Evolutionary conservation across 805 yeast genomes (phyloP), one percentile per base, ranked within the genome.

Genomic region (Metschnikowia sp.): DNA sequence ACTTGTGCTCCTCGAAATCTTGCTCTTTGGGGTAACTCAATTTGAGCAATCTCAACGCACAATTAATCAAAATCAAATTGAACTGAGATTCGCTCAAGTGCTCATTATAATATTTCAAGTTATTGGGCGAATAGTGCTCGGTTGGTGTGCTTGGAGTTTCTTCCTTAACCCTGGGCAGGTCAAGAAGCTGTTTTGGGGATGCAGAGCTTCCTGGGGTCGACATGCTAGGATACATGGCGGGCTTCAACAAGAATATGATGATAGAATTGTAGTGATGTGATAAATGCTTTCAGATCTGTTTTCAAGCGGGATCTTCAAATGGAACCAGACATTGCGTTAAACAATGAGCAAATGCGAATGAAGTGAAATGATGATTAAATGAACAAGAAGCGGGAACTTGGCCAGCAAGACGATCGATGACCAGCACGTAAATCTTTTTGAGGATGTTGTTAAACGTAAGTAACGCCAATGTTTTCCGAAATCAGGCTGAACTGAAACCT

Each of bases 41-140:
- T 48, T 66, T 69, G 39, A 70, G 52, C 49, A 72, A 61, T 44
- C 67, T 68, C 36, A 69, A 52, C 7, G 69, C 56, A 42, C 70
- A 62, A 53, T 70, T 69, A 37, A 70, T 60, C 44, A 72, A 61
- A 35, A 70, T 67, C 32, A 63, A 56, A 59, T 72, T 72, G 55
- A 72, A 72, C 54, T 72, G 75, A 32, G 56, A 50, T 56, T 72
- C 72, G 54, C 66, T 70, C 42, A 72, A 55, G 49, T 69, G 65
- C 45, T 63, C 63, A 44, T 67, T 65, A 59, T 72, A 72, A 55
- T 72, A 72, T 45, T 66, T 62, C 55, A 61, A 64, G 56, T 71
- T 65, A 56, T 69, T 70, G 15, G 77, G 77, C 13, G 56, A 58
- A 38, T 47, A 52, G 38, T 47, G 51, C 36, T 55, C 58, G 11